Conservation (phyloP, 2,329 filamentous ascomycete genomes). For the Aspergillus quadricinctus region DNA sequence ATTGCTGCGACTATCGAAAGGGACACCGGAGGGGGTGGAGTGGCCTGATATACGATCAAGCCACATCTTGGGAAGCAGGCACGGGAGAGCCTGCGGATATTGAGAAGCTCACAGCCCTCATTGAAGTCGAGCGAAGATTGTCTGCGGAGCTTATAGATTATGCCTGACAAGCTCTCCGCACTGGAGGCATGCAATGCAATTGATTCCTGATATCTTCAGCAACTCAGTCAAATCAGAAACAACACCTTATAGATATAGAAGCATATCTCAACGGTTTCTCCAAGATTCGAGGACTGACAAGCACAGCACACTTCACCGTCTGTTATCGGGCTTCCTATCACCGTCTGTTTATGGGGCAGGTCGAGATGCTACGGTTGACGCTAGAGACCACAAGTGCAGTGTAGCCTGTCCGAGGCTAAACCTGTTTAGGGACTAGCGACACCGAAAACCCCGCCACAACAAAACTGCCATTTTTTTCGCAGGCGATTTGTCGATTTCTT, state of each 20-base stretch:
- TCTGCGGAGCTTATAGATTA: not conserved
- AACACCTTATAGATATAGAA: not conserved
- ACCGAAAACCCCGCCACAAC: conserved; percentile 30
- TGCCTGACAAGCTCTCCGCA: not conserved
- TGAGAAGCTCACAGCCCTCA: conserved; percentile 9
- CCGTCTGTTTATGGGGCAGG: not conserved
- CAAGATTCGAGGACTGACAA: not conserved
- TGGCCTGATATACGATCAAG: conserved; percentile 78
- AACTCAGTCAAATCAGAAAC: not conserved
- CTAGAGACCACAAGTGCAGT: conserved; percentile 2
- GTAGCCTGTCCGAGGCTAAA: conserved; percentile 18
- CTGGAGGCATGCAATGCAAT: not conserved
- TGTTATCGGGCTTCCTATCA: not conserved
- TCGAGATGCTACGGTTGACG: conserved; percentile 8
- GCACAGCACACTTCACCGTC: not conserved
- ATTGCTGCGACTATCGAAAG: conserved; percentile 60
- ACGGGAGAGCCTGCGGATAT: conserved; percentile 11
- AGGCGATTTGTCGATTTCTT: conserved; percentile 24
- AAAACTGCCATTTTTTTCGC: conserved; percentile 26
- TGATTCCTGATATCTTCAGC: not conserved
- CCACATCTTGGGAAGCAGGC: conserved; percentile 61
- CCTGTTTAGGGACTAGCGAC: conserved; percentile 22
- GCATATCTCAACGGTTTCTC: not conserved
- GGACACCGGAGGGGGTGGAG: conserved; percentile 60
- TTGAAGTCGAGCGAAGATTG: not conserved